These are phyloP conservation scores for Mucor ambiguus DNA, from an alignment of 371 early-diverging fungal genomes.

Conservation along the genomic window DNA sequence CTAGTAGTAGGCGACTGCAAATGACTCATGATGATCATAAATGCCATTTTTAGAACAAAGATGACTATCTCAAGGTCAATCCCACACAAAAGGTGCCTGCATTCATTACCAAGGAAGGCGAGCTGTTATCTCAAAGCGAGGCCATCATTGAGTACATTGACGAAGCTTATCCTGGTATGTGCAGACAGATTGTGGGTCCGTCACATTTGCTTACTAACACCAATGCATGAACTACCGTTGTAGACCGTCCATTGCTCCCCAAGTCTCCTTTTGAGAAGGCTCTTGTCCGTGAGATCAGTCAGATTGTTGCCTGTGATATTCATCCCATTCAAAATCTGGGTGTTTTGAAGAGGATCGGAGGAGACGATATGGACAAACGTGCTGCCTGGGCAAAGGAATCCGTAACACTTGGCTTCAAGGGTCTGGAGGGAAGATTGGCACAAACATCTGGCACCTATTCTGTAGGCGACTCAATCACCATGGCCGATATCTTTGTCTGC, in stretches of 20 bases:
- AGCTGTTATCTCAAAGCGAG: slow-evolving; percentile 66
- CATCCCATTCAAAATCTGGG: slow-evolving; percentile 89
- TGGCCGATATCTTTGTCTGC: slow-evolving; percentile 83
- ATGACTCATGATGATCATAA: not conserved
- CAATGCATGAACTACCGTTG: not conserved
- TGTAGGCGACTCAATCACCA: slow-evolving; percentile 80
- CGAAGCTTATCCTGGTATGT: slow-evolving; percentile 66
- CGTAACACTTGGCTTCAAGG: slow-evolving; percentile 68
- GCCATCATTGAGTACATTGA: slow-evolving; percentile 92
- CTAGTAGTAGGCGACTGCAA: not conserved
- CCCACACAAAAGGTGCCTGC: slow-evolving; percentile 76
- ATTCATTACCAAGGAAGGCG: slow-evolving; percentile 58
- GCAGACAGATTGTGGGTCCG: not conserved
- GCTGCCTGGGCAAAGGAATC: slow-evolving; percentile 67
- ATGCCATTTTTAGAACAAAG: slow-evolving; percentile 34
- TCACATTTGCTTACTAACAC: not conserved
- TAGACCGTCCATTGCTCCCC: slow-evolving; percentile 73
- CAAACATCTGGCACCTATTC: slow-evolving; percentile 72
- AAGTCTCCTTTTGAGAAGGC: slow-evolving; percentile 66
- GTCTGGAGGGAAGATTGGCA: slow-evolving; percentile 69
- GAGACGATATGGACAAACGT: slow-evolving; percentile 50
- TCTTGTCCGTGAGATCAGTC: slow-evolving; percentile 70
- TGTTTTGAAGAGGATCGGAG: slow-evolving; percentile 65
- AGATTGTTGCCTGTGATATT: slow-evolving; percentile 80
- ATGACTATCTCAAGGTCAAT: slow-evolving; percentile 63